Conservation (phyloP, 23 red algal species). For the Gracilaria gracilis region DNA sequence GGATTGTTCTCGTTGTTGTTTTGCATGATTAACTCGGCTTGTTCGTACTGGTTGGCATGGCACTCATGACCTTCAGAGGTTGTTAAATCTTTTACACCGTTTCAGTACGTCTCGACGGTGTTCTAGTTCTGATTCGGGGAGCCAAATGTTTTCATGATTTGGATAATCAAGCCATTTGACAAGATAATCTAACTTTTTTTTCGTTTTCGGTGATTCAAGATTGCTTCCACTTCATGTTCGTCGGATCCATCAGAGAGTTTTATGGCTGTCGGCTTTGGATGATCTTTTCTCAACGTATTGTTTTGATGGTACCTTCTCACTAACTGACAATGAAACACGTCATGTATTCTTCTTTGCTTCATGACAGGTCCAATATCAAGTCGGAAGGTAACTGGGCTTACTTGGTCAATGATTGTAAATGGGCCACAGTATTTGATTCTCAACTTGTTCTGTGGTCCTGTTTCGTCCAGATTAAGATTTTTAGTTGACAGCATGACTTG, state of each 20-base stretch:
- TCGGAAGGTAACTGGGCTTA: conserved; percentile 4
- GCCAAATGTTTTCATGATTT: conserved; percentile 37
- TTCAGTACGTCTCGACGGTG: background rate
- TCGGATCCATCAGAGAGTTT: background rate
- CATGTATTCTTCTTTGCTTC: conserved; percentile 5
- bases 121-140: background rate
- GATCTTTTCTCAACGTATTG: background rate
- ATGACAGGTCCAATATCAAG: background rate
- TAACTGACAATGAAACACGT: background rate
- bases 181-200: background rate
- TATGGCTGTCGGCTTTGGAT: background rate
- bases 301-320: background rate
- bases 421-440: conserved; percentile 28
- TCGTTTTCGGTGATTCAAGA: conserved; percentile 2
- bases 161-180: conserved; percentile 26
- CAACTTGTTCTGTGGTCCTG: background rate
- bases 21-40: no score
- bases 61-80: background rate
- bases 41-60: background rate
- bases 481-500: conserved; percentile 25
- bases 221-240: conserved; percentile 40
- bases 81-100: background rate
- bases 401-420: conserved; percentile 21
- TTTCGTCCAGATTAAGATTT: conserved; percentile 36
- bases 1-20: background rate